Evolutionary conservation across 306 rosid genomes (phyloP), one percentile per base, ranked within the genome.

Genomic region (Cucurbita ficifolia): DNA sequence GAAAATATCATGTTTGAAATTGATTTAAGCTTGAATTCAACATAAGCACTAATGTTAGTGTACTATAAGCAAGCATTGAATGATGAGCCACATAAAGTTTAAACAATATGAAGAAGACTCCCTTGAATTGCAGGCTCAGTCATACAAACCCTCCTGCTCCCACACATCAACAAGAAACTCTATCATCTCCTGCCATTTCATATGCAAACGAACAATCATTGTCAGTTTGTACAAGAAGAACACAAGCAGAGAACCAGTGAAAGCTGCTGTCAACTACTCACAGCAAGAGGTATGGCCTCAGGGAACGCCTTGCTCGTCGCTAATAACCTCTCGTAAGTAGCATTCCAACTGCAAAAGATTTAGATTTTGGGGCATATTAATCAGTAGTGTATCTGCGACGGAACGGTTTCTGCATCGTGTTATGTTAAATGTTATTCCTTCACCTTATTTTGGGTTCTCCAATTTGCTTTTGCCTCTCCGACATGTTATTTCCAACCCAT

Each of bases 121-220:
- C 59, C 59, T 7, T 38, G 64, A 19, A 74, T 78, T 79, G 53
- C 71, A 70, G 45, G 75, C 57, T 93, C 85, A 88, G 73, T 88
- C 98, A 77, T 90, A 89, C 55, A 88, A 59, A 76, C 96, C 97
- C 52, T 88, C 97, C 57, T 82, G 80, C 82, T 90, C 98, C 97
- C 97, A 93, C 18, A 86, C 73, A 45, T 67, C 73, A 43, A 67
- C 55, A 45, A 67, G 73, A 67, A 67, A 67, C 55, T 67, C 73
- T 72, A 78, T 90, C 97, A 93, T 93, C 80, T 93, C 98, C 98
- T 93, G 93, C 10, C 67, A 81, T 68, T 62, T 76, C 61, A 48
- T 61, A 65, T 45, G n/a, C 40, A 45, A 55, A 10, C 36, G 52
- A 75, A 53, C 76, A 61, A 75, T 72, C 59, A 81, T 77, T 38